Conservation (phyloP, 176 grass and related monocot genomes). For the Rhipidocladum racemiflorum region DNA sequence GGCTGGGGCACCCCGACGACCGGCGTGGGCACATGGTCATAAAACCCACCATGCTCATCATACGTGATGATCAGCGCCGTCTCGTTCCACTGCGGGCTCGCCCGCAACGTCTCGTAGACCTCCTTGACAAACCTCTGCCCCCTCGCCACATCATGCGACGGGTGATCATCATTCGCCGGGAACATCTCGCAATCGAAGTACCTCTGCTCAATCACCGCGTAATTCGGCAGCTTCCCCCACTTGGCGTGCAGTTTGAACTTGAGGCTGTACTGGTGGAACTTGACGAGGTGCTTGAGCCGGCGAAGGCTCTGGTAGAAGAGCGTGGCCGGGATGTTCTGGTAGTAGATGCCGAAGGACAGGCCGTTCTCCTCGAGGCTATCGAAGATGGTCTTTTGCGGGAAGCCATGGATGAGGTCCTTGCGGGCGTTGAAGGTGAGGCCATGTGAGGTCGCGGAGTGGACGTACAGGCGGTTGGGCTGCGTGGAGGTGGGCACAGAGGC, state of each 20-base stretch:
- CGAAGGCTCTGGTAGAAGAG: constrained; percentile 90
- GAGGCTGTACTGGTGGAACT: constrained; percentile 86
- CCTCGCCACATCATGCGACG: constrained; percentile 70
- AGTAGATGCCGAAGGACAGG: constrained; percentile 80
- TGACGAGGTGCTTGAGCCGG: constrained; percentile 65
- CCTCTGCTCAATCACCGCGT: constrained; percentile 82
- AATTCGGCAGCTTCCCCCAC: constrained; percentile 68
- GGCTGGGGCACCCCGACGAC: constrained; percentile 71
- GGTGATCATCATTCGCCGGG: constrained; percentile 87
- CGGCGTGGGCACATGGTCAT: constrained; percentile 89
- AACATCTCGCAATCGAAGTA: constrained; percentile 78
- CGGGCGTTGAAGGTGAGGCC: constrained; percentile 86
- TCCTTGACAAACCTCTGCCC: constrained; percentile 87
- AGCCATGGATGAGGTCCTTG: constrained; percentile 85
- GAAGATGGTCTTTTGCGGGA: constrained; percentile 96
- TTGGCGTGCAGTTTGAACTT: constrained; percentile 81
- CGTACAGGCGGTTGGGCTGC: constrained; percentile 86
- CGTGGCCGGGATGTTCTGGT: constrained; percentile 85
- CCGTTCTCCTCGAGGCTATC: constrained; percentile 77
- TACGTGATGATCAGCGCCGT: constrained; percentile 76
- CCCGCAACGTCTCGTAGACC: constrained; percentile 78
- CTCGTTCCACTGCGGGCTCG: constrained; percentile 93
- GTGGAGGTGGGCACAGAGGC: constrained; percentile 86
- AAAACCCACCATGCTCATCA: constrained; percentile 95
- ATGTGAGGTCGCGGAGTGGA: constrained; percentile 88